phyloP scores from a whole-genome alignment of 257 asterid species.

The Solanum appendiculatum region DNA sequence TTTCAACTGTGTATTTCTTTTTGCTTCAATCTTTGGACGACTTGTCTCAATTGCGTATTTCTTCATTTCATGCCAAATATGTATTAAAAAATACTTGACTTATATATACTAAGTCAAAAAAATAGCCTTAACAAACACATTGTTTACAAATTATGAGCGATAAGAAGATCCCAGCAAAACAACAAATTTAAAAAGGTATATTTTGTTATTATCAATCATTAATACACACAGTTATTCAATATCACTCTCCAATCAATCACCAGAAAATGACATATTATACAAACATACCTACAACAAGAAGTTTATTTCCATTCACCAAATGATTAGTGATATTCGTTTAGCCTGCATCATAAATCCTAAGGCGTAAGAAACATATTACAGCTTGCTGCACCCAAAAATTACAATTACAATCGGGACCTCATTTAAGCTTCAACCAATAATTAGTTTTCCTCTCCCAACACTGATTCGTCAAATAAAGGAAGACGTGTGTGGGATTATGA shows the following conservation, averaged over 20 bases:
- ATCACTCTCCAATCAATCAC: neutral
- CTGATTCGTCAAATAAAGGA: neutral
- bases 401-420: neutral
- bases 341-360: neutral
- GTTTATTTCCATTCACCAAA: no score
- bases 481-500: neutral
- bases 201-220: neutral
- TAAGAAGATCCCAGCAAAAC: neutral
- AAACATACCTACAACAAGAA: neutral
- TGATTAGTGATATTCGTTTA: neutral
- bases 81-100: neutral
- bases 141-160: neutral
- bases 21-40: neutral
- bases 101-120: neutral
- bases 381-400: neutral
- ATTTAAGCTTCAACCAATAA: neutral
- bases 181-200: neutral
- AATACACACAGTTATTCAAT: neutral
- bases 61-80: neutral
- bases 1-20: neutral
- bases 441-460: neutral
- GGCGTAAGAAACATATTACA: neutral
- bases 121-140: neutral
- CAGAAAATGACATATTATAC: neutral
- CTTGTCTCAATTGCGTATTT: neutral